phyloP scores from a whole-genome alignment of 1,284 basidiomycete species.

The Sporisorium graminicola region DNA sequence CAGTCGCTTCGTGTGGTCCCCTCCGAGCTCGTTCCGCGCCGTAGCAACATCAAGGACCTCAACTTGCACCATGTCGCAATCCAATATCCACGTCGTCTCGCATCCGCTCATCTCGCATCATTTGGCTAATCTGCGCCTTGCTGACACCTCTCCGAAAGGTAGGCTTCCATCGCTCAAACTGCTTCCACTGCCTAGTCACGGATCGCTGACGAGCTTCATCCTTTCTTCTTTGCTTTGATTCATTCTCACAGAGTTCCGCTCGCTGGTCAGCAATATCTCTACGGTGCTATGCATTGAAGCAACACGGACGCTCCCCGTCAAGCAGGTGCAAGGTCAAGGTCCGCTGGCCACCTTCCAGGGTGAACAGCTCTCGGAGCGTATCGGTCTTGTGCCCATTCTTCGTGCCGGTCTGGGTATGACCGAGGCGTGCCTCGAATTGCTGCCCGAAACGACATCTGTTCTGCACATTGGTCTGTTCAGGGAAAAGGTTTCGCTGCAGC shows the following conservation, averaged over 20 bases:
- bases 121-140: slow-evolving; percentile 56
- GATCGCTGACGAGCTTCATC: not conserved
- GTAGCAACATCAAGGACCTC: too few relatives aligned
- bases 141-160: slow-evolving; percentile 57
- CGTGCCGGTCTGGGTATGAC: slow-evolving; percentile 95
- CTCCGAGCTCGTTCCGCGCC: not conserved
- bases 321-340: slow-evolving; percentile 55
- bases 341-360: slow-evolving; percentile 57
- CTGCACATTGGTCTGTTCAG: slow-evolving; percentile 91
- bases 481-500: slow-evolving; percentile 88
- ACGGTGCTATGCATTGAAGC: slow-evolving; percentile 59
- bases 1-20: not conserved
- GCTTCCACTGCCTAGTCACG: not conserved
- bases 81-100: slow-evolving; percentile 51
- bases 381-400: slow-evolving; percentile 90
- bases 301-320: slow-evolving; percentile 34
- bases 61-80: slow-evolving; percentile 25
- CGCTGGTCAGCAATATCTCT: slow-evolving; percentile 51
- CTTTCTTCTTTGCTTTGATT: not conserved
- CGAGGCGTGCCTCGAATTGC: slow-evolving; percentile 81
- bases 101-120: slow-evolving; percentile 63
- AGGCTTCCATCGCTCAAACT: not conserved
- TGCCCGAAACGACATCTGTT: slow-evolving; percentile 83
- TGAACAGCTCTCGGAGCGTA: slow-evolving; percentile 72
- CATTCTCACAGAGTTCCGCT: slow-evolving; percentile 49